Conservation (phyloP, 2,329 filamentous ascomycete genomes). For the Ascosphaera apis region DNA sequence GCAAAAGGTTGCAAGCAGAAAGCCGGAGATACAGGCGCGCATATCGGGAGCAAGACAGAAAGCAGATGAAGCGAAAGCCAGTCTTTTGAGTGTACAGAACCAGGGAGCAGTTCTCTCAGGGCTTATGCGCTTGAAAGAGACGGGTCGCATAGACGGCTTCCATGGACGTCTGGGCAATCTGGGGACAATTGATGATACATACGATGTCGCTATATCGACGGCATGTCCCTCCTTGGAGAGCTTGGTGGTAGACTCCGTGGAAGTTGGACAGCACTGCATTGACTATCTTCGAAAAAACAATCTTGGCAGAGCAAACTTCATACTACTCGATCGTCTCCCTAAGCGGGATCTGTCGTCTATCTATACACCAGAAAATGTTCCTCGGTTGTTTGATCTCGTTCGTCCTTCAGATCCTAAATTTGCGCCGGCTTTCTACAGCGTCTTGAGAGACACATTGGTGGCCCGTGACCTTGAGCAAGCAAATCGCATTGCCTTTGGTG, state of each 20-base stretch:
- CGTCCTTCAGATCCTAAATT: constrained; percentile 74
- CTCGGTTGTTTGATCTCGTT: constrained; percentile 79
- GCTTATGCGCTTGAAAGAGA: constrained; percentile 84
- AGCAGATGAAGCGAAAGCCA: constrained; percentile 84
- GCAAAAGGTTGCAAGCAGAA: constrained; percentile 46
- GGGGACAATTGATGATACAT: constrained; percentile 77
- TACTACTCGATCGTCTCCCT: constrained; percentile 73
- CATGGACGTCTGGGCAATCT: constrained; percentile 87
- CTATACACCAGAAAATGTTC: constrained; percentile 75
- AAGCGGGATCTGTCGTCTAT: constrained; percentile 56
- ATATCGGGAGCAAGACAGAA: constrained; percentile 81
- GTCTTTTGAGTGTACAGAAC: constrained; percentile 70
- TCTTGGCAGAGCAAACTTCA: constrained; percentile 88
- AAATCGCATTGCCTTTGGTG: constrained; percentile 88
- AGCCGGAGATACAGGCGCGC: constrained; percentile 61
- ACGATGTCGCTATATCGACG: constrained; percentile 95
- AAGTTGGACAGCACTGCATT: constrained; percentile 92
- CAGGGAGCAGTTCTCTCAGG: constrained; percentile 81
- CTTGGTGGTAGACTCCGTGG: constrained; percentile 89
- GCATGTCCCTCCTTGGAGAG: constrained; percentile 82
- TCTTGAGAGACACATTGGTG: constrained; percentile 84
- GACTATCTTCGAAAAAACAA: constrained; percentile 96
- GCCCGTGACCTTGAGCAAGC: constrained; percentile 85
- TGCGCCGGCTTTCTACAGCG: constrained; percentile 78
- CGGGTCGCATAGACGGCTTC: constrained; percentile 89